These are phyloP conservation scores for Colletotrichum magnum DNA, from an alignment of 2,329 filamentous ascomycete genomes.

Conservation along the genomic window DNA sequence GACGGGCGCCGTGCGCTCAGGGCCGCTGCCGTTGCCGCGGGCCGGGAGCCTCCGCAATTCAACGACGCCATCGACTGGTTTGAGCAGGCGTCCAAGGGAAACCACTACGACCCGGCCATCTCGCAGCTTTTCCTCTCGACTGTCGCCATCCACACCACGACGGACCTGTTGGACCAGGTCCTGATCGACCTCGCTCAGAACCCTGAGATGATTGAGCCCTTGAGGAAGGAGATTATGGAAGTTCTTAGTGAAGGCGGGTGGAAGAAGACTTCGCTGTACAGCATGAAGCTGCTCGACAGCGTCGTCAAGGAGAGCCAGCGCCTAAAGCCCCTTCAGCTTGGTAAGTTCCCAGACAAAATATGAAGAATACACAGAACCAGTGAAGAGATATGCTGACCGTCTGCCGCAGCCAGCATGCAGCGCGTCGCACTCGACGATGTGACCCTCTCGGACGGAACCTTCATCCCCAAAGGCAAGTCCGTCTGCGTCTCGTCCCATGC, in stretches of 20 bases:
- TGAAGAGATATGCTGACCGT: not conserved
- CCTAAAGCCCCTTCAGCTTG: conserved; percentile 27
- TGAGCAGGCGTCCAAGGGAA: conserved; percentile 57
- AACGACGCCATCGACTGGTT: conserved; percentile 62
- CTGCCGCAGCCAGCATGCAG: conserved; percentile 29
- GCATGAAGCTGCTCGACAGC: conserved; percentile 58
- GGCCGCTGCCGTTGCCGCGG: conserved; percentile 44
- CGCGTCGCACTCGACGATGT: conserved; percentile 5
- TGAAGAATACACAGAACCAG: too few relatives aligned
- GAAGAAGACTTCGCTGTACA: conserved; percentile 53
- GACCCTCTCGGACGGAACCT: conserved; percentile 32
- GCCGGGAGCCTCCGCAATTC: conserved; percentile 29
- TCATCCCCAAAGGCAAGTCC: conserved; percentile 28
- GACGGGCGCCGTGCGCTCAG: conserved; percentile 45
- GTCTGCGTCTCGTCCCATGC: conserved; percentile 15
- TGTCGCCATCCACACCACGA: conserved; percentile 60
- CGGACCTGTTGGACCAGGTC: conserved; percentile 51
- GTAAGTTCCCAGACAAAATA: not conserved
- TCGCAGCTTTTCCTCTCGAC: conserved; percentile 87
- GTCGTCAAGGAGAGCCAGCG: conserved; percentile 57
- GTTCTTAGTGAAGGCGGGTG: conserved; percentile 53
- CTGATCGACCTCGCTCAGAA: conserved; percentile 56
- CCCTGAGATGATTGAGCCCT: conserved; percentile 55
- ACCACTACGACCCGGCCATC: conserved; percentile 73
- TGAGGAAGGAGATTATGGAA: conserved; percentile 58